Conservation (phyloP, 164 flowering plant species). For the Vitis cinerea region DNA sequence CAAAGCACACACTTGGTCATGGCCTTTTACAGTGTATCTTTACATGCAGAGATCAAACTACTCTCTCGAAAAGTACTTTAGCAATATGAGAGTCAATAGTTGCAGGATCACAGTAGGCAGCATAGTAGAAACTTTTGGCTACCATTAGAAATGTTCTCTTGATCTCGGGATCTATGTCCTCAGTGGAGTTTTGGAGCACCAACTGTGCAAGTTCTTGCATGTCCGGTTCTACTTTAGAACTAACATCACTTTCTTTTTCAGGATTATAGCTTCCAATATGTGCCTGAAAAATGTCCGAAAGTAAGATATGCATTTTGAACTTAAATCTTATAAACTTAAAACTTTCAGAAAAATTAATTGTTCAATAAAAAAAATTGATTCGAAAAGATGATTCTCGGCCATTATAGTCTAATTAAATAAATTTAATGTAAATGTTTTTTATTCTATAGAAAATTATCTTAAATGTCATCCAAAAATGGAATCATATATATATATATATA, state of each 20-base stretch:
- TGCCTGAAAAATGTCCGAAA: neutral
- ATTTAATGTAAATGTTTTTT: too few species aligned
- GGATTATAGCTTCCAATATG: conserved; percentile 6
- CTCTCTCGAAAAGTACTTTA: conserved; percentile 70
- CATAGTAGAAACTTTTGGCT: conserved; percentile 62
- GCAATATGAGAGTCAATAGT: conserved; percentile 52
- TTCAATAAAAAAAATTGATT: too few species aligned
- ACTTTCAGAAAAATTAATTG: too few species aligned
- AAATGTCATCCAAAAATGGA: too few species aligned
- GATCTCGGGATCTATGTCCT: conserved; percentile 29
- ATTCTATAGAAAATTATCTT: too few species aligned
- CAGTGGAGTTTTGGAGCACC: conserved; percentile 43
- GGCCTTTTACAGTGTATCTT: too few species aligned
- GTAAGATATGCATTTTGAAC: neutral
- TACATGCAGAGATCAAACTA: conserved; percentile 23
- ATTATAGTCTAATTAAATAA: too few species aligned
- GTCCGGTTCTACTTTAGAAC: conserved; percentile 36
- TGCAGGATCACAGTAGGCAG: conserved; percentile 42
- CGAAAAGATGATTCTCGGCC: too few species aligned
- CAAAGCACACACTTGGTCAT: too few species aligned
- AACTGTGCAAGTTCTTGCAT: conserved; percentile 65
- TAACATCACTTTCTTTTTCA: neutral
- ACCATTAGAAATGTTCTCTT: conserved; percentile 59
- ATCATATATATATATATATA: too few species aligned
- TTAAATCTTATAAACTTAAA: too few species aligned